A percentile compares a stretch with the other conserved stretches of the same genome.
phyloP scores from a whole-genome alignment of 495 filamentous ascomycete species.

The Cercophora sp. region DNA sequence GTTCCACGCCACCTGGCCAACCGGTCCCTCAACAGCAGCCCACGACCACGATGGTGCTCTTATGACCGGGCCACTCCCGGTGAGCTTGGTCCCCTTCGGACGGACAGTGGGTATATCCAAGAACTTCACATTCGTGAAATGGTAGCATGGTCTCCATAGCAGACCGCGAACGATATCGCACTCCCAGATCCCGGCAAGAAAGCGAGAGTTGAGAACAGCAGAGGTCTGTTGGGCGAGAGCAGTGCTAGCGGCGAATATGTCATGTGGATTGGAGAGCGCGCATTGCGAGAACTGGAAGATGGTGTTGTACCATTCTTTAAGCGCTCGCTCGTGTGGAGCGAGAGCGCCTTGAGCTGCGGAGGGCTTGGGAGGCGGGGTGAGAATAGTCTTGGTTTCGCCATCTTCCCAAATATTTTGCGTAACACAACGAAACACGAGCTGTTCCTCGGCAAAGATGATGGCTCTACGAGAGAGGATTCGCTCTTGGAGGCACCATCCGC shows the following conservation, averaged over 20 bases:
- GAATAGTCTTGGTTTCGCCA: not conserved
- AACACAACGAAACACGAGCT: not conserved
- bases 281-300: conserved; percentile 3
- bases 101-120: not conserved
- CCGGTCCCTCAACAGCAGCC: conserved; percentile 8
- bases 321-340: conserved; percentile 1
- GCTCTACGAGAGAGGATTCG: conserved; percentile 1
- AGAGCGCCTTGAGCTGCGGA: not conserved
- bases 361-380: not conserved
- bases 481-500: conserved; percentile 14
- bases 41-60: conserved; percentile 11
- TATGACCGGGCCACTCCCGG: not conserved
- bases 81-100: conserved; percentile 4
- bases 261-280: conserved; percentile 11
- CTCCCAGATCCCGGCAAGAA: conserved; percentile 11
- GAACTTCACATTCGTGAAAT: not conserved
- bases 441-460: conserved; percentile 8
- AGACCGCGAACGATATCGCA: conserved; percentile 4
- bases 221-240: conserved; percentile 7
- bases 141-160: conserved; percentile 10
- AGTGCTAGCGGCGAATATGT: conserved; percentile 7
- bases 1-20: not conserved
- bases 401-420: not conserved
- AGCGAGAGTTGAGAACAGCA: not conserved
- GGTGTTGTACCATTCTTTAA: conserved; percentile 5